Evolutionary conservation across 208 protist species (phyloP).

Genomic region (Sergeia podlipaevii): DNA sequence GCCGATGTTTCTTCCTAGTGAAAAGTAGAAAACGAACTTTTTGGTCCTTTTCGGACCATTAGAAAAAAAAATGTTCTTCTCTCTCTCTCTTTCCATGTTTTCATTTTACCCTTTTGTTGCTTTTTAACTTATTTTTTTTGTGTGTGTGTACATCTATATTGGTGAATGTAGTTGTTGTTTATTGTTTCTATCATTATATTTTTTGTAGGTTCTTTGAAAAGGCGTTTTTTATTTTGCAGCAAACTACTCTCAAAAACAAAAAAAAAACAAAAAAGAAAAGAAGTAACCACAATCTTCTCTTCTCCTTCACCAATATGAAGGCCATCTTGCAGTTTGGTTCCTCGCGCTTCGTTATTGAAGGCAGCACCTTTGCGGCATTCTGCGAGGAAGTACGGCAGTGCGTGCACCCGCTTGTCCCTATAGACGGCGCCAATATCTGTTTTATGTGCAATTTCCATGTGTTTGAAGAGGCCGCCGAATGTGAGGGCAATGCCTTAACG

Average conservation of each 20-base stretch:
- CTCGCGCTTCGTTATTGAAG: conserved; percentile 32
- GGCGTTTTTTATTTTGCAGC: not conserved
- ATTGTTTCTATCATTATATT: not conserved
- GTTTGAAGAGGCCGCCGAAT: conserved; percentile 4
- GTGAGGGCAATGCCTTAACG: conserved; percentile 12
- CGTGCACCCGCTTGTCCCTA: conserved; percentile 16
- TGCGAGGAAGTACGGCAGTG: conserved; percentile 22
- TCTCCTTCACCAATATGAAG: conserved; percentile 17
- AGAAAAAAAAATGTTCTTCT: not conserved
- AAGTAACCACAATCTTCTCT: no score
- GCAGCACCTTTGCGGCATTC: conserved; percentile 27
- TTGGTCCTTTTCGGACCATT: no score
- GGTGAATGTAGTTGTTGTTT: conserved; percentile 8
- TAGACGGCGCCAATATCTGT: conserved; percentile 14
- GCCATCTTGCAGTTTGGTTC: conserved; percentile 31
- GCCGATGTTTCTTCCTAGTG: no score
- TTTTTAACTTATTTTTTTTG: conserved; percentile 13
- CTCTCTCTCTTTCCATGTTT: not conserved
- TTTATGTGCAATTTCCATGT: conserved; percentile 14
- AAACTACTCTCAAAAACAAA: no score
- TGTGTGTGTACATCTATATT: conserved; percentile 6
- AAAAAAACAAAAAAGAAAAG: no score
- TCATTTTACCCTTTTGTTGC: conserved; percentile 6
- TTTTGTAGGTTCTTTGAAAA: not conserved
- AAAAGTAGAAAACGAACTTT: no score